phyloP scores from a whole-genome alignment of 2,329 filamentous ascomycete genomes.

The Fusarium dimerum region DNA sequence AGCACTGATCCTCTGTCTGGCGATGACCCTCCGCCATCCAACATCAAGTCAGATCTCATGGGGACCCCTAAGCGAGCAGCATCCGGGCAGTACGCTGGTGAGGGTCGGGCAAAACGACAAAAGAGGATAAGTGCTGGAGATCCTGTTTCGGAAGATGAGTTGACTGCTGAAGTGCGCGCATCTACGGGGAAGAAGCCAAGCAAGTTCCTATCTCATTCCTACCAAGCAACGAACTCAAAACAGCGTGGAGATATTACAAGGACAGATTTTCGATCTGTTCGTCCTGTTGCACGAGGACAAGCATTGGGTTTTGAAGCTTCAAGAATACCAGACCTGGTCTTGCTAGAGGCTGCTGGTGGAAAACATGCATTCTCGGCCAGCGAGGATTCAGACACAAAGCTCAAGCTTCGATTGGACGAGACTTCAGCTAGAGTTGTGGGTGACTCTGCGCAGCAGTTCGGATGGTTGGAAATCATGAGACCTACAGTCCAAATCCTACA shows the following conservation, averaged over 20 bases:
- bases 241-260: conserved; percentile 31
- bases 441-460: background rate
- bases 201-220: conserved; percentile 15
- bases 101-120: conserved; percentile 11
- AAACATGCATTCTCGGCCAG: background rate
- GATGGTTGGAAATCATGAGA: conserved; percentile 25
- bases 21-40: conserved; percentile 19
- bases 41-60: conserved; percentile 26
- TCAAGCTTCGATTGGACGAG: conserved; percentile 9
- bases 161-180: conserved; percentile 11
- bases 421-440: conserved; percentile 3
- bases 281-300: background rate
- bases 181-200: conserved; percentile 8
- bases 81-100: conserved; percentile 1
- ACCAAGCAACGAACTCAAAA: background rate
- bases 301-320: background rate
- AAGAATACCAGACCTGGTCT: background rate
- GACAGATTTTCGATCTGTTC: conserved; percentile 18
- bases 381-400: background rate
- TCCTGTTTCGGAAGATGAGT: conserved; percentile 33
- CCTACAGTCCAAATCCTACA: conserved; percentile 12
- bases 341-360: conserved; percentile 30
- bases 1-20: background rate
- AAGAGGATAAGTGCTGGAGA: conserved; percentile 1
- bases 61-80: conserved; percentile 6